Conservation (phyloP, 1,139 yeast species). For the Lodderomyces oxycetoniae region DNA sequence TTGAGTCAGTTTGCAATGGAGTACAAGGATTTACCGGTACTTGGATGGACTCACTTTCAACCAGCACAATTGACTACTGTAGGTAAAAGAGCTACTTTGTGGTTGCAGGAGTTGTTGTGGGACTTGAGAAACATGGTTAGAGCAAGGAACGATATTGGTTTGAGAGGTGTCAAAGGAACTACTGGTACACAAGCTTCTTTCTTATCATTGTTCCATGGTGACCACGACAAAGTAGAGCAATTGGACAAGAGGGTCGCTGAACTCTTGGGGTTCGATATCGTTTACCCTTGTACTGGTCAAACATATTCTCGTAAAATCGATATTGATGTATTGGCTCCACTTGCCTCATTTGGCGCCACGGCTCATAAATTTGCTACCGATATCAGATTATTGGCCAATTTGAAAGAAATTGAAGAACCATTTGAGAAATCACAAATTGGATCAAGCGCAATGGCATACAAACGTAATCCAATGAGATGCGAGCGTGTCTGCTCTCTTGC, state of each 20-base stretch:
- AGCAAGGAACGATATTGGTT: slow-evolving; percentile 93
- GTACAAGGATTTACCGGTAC: slow-evolving; percentile 92
- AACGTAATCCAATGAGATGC: slow-evolving; percentile 99
- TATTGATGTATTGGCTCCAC: slow-evolving; percentile 87
- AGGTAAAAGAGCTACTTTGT: slow-evolving; percentile 95
- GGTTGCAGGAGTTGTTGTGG: slow-evolving; percentile 98
- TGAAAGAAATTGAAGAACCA: slow-evolving; percentile 97
- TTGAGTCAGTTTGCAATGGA: slow-evolving; percentile 81
- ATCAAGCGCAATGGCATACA: slow-evolving; percentile 98
- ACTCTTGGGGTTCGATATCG: slow-evolving; percentile 87
- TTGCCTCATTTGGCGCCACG: slow-evolving; percentile 92
- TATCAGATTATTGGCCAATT: slow-evolving; percentile 88
- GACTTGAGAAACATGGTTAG: slow-evolving; percentile 93
- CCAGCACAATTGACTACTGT: slow-evolving; percentile 99
- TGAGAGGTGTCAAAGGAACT: slow-evolving; percentile 98
- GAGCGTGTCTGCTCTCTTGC: slow-evolving; percentile 97
- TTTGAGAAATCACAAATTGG: slow-evolving; percentile 98
- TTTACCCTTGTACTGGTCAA: slow-evolving; percentile 97
- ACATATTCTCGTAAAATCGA: slow-evolving; percentile 97
- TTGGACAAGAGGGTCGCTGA: slow-evolving; percentile 90
- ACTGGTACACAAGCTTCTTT: slow-evolving; percentile 99
- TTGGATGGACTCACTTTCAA: slow-evolving; percentile 99
- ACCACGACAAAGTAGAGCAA: slow-evolving; percentile 92
- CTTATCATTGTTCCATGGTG: slow-evolving; percentile 90
- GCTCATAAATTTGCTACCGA: slow-evolving; percentile 99